phyloP scores from a whole-genome alignment of 345 rosid genomes.

The Eucalyptus cloeziana region DNA sequence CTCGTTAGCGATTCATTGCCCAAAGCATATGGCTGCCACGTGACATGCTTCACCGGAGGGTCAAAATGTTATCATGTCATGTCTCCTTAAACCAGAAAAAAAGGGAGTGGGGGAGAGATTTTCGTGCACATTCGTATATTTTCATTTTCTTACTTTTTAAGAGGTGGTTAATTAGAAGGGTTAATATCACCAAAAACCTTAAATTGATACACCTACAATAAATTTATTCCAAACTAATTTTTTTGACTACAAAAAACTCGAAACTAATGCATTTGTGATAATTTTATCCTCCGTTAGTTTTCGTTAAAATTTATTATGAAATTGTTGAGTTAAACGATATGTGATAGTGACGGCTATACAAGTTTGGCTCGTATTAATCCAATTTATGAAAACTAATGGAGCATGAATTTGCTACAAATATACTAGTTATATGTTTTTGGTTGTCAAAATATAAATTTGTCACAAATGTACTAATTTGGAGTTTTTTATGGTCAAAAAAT shows the following conservation, averaged over 20 bases:
- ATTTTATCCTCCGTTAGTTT: too few species aligned
- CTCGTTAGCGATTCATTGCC: not conserved
- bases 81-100: not conserved
- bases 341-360: fast-evolving
- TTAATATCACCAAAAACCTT: fast-evolving
- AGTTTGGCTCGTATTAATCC: too few species aligned
- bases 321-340: fast-evolving
- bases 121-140: not conserved
- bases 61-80: not conserved
- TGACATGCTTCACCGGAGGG: not conserved
- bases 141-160: not conserved
- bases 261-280: too few species aligned
- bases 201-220: fast-evolving
- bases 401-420: too few species aligned
- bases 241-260: too few species aligned
- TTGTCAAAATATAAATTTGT: too few species aligned
- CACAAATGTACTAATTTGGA: fast-evolving
- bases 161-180: not conserved
- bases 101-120: fast-evolving
- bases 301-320: too few species aligned
- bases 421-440: too few species aligned
- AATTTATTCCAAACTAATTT: too few species aligned
- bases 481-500: too few species aligned
- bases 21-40: not conserved
- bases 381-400: too few species aligned